Percentiles rank a stretch among this genome's conserved stretches.
phyloP scores from a whole-genome alignment of 108 stramenopile genomes.

The Aurantiochytrium sp. region DNA sequence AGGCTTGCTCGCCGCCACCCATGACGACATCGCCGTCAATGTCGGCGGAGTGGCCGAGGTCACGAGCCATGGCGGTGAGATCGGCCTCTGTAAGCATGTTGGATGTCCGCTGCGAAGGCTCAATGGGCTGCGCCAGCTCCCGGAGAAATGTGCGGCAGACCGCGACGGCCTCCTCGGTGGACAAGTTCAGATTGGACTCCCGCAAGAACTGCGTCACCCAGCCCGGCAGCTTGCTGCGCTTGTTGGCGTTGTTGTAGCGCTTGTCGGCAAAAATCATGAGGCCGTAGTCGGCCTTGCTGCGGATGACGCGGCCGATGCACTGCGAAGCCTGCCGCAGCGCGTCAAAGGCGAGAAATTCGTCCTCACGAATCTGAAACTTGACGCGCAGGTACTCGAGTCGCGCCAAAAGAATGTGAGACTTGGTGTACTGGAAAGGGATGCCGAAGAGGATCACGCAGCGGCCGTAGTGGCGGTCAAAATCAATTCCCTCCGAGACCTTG shows the following conservation, averaged over 20 bases:
- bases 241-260: constrained; percentile 88
- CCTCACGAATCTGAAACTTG: constrained; percentile 48
- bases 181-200: constrained; percentile 81
- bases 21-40: not conserved
- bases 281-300: constrained; percentile 91
- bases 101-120: constrained; percentile 46
- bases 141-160: constrained; percentile 73
- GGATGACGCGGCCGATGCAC: constrained; percentile 89
- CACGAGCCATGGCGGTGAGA: not conserved
- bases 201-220: constrained; percentile 91
- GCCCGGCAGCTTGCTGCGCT: constrained; percentile 87
- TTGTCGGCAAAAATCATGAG: constrained; percentile 89
- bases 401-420: constrained; percentile 85
- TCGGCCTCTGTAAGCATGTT: constrained; percentile 37
- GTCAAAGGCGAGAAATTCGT: constrained; percentile 93
- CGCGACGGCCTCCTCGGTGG: constrained; percentile 78
- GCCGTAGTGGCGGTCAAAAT: constrained; percentile 98
- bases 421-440: constrained; percentile 97
- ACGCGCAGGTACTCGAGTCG: constrained; percentile 83
- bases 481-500: constrained; percentile 98
- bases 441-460: constrained; percentile 95
- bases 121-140: constrained; percentile 93
- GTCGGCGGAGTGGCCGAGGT: not conserved
- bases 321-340: constrained; percentile 83
- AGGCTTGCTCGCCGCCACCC: no score